Evolutionary conservation across 1,284 basidiomycete species (phyloP), one percentile per base, ranked within the genome.

Genomic region (Pisolithus thermaeus): DNA sequence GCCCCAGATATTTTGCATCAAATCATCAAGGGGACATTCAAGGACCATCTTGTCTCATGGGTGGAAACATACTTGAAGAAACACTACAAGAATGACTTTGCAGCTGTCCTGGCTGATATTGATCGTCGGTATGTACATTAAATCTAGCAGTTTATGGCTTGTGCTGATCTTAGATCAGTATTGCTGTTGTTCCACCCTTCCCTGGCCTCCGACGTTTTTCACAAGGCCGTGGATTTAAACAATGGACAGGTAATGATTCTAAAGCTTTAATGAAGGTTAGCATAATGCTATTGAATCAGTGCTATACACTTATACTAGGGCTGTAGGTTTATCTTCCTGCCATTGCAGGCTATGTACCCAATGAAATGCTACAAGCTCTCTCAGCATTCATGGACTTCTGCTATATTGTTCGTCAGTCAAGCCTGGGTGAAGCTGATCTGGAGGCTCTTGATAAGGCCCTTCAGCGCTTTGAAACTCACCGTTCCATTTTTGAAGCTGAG

Each of bases 311-410:
- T 28, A 28, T 28, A 28, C 28, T 28, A 28, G 28, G 7, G 28
- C 7, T 28, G 28, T 28, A 56, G 53, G 50, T 56, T 3, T 56
- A 42, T 36, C 30, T 56, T 8, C 54, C 54, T 16, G 54, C 55
- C 12, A 55, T 65, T 7, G 57, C 23, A 8, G 55, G 48, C 4
- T 41, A 55, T 46, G 47, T 56, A 7, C 56, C 53, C 16, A 20
- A 40, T 20, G 12, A 47, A 27, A 56, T 55, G 53, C 53, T 55
- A n/a, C 47, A 46, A 36, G 38, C 50, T 14, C 30, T 57, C 32
- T 4, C 25, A 1, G 41, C 54, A 3, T 57, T 57, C 12, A 16
- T 57, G 3, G 46, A 57, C 12, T 57, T 57, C 46, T 56, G 50
- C 9, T 56, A 56, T 25, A 46, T 55, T 9, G 35, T 46, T 16